phyloP scores from a whole-genome alignment of 306 rosid species.

The Chamaecrista fasciculata region DNA sequence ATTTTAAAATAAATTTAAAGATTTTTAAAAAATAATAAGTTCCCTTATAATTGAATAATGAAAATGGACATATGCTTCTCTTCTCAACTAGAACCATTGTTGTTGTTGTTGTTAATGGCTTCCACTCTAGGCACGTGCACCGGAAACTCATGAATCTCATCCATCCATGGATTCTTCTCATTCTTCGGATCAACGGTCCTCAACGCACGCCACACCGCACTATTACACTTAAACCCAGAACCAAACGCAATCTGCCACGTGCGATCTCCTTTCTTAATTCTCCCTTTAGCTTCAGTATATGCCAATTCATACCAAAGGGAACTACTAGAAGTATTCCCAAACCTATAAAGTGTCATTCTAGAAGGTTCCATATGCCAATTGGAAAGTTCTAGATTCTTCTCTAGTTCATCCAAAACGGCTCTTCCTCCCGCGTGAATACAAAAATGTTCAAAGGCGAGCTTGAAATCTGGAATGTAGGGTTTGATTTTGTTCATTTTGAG shows the following conservation, averaged over 20 bases:
- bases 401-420: conserved; percentile 73
- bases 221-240: conserved; percentile 91
- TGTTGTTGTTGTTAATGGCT: conserved; percentile 32
- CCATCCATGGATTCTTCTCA: conserved; percentile 81
- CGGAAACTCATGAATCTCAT: conserved; percentile 81
- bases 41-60: no score
- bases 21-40: no score
- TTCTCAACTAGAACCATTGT: conserved; percentile 9
- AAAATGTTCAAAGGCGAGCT: conserved; percentile 84
- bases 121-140: conserved; percentile 65
- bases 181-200: conserved; percentile 58
- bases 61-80: no score
- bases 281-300: conserved; percentile 74
- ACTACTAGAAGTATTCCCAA: conserved; percentile 90
- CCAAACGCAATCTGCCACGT: conserved; percentile 98
- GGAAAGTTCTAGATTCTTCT: conserved; percentile 70
- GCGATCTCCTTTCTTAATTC: conserved; percentile 69
- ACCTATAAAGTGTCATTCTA: conserved; percentile 77
- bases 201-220: conserved; percentile 82
- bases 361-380: conserved; percentile 97
- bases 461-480: conserved; percentile 82
- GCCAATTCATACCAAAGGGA: conserved; percentile 92
- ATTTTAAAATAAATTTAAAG: no score
- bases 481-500: conserved; percentile 64
- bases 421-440: conserved; percentile 90